Evolutionary conservation across 2,329 filamentous ascomycete genomes (phyloP).

Genomic region (Penicillium fuscoglaucum): DNA sequence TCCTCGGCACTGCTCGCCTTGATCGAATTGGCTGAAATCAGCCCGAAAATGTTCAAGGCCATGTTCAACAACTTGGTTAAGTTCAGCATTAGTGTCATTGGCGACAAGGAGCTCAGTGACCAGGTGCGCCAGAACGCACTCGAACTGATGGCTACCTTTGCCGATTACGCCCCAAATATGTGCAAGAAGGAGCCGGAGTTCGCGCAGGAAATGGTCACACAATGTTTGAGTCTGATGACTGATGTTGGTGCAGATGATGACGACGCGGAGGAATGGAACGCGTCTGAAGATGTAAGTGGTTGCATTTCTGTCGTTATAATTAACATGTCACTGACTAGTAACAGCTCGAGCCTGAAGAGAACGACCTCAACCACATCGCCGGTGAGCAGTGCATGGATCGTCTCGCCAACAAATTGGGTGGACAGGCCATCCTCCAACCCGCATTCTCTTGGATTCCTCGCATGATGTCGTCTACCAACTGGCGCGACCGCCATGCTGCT

Average conservation of each 20-base stretch:
- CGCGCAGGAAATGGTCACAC: constrained; percentile 95
- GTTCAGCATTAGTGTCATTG: constrained; percentile 89
- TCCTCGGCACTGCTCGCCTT: constrained; percentile 86
- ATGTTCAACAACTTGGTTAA: constrained; percentile 91
- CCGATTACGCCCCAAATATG: constrained; percentile 89
- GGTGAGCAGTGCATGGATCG: constrained; percentile 99
- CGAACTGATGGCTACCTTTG: constrained; percentile 97
- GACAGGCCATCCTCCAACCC: constrained; percentile 84
- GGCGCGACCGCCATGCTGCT: constrained; percentile 93
- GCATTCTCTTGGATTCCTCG: constrained; percentile 96
- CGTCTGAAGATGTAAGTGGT: constrained; percentile 76
- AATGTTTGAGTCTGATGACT: constrained; percentile 97
- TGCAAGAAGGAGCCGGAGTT: constrained; percentile 93
- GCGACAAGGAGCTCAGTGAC: constrained; percentile 92
- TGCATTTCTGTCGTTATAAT: background rate
- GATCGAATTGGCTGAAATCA: constrained; percentile 91
- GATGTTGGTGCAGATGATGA: constrained; percentile 94
- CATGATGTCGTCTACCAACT: constrained; percentile 94
- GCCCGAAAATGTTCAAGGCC: constrained; percentile 94
- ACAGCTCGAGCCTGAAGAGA: constrained; percentile 89
- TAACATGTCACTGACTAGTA: constrained; percentile 28
- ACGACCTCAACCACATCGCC: constrained; percentile 93
- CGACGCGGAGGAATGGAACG: constrained; percentile 89
- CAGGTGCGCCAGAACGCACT: constrained; percentile 90
- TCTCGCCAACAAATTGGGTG: constrained; percentile 93